A percentile compares a stretch with the other conserved stretches of the same genome.
Evolutionary conservation across 495 filamentous ascomycete species (phyloP).

Genomic region (Durotheca rogersii): DNA sequence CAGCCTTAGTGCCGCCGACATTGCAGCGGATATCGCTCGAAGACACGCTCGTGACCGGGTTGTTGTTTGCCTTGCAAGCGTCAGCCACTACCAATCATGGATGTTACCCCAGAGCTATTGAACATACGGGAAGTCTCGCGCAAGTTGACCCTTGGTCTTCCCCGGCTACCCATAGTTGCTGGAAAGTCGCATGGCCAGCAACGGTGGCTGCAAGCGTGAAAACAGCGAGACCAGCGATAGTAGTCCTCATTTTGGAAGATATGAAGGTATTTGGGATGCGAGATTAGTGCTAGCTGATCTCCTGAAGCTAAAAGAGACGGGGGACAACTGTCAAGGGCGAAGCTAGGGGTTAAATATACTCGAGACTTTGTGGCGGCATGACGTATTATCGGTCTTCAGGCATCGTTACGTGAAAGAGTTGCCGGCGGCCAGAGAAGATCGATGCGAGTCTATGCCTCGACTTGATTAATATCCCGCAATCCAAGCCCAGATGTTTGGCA

Average conservation of each 20-base stretch:
- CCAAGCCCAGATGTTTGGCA: conserved; percentile 3
- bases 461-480: conserved; percentile 7
- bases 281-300: background rate
- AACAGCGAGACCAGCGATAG: conserved; percentile 2
- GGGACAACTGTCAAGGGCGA: conserved; percentile 1
- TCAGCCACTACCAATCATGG: background rate
- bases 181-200: conserved; percentile 54
- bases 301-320: background rate
- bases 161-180: conserved; percentile 53
- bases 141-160: conserved; percentile 47
- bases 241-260: conserved; percentile 15
- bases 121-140: conserved; percentile 40
- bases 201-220: conserved; percentile 22
- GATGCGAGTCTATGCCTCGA: conserved; percentile 9
- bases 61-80: conserved; percentile 39
- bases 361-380: background rate
- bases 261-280: background rate
- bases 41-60: conserved; percentile 45
- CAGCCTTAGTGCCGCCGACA: conserved; percentile 29
- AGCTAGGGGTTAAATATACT: conserved; percentile 7
- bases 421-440: conserved; percentile 14
- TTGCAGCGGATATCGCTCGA: conserved; percentile 47
- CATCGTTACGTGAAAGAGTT: conserved; percentile 9
- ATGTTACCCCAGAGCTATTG: background rate
- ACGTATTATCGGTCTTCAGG: background rate